Evolutionary conservation across 495 filamentous ascomycete species (phyloP), one percentile per base, ranked within the genome.

Genomic region (Penicillium fimorum): DNA sequence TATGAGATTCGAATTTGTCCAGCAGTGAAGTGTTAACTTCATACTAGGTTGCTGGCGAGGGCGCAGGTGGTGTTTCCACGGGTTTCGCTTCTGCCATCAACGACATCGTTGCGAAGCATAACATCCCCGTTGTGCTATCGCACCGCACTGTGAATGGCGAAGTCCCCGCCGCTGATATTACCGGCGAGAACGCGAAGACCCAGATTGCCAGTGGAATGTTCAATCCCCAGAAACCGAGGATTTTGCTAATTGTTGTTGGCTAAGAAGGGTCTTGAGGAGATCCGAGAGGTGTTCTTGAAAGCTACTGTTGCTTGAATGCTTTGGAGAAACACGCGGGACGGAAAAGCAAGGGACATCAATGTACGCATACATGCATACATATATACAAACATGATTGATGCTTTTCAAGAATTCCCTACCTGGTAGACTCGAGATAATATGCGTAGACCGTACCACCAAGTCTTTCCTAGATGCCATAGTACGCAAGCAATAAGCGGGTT

Each of bases 181-280:
- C 51, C 6, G 60, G 63, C 25, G 62, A 64, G 8, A 63, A 57
- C 40, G 55, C 49, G 13, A 44, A 56, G 6, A 54, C 58, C 35
- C 57, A 62, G 13, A 71, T 74, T 52, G 64, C 69, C 2, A 69
- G 65, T 35, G 67, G 69, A 6, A 68, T 64, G 54, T 55, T 69
- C 47, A 71, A 70, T 56, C 69, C 71, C 2, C 49, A 59, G 25
- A 64, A 71, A 50, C 58, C 65, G 8, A 57, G 67, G 3, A 61
- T 74, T 43, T 54, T 71, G 44, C 56, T 70, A 65, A 0, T 42
- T 70, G 47, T 37, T 74, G 52, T 47, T 71, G 37, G 62, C 69
- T 1, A 57, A 56, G 1, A 67, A 63, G 57, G 54, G 51, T 27
- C 40, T 68, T 9, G 50, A 58, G 30, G 65, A 69, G 33, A 68